Evolutionary conservation across 306 rosid species (phyloP), one percentile per base, ranked within the genome.

Genomic region (Quercus suber): DNA sequence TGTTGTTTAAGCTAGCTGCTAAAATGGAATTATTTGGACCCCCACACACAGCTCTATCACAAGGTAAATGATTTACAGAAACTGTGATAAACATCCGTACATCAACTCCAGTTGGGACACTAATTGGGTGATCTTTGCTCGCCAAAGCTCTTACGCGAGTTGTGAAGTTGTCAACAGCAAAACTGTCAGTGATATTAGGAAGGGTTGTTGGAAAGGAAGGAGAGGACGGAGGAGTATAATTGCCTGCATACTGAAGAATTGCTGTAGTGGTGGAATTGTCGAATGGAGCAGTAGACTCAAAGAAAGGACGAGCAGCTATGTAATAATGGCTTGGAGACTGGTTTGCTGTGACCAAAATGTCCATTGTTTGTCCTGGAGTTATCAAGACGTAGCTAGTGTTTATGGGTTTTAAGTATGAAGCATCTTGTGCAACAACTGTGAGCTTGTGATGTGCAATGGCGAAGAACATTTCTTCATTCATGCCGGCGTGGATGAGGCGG

Each of bases 1-100:
- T 73, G 81, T 88, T 90, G 82, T 81, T 88, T 80, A 90, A 53
- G 73, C 86, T 84, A 3, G 92, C 57, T 20, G 90, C 74, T 0
- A 88, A 52, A 64, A 84, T 76, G 5, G 82, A 79, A 30, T 81
- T 84, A 70, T 75, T 73, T 23, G 87, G 86, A 27, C 88, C 94
- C 2, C 4, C 73, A 57, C 94, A 88, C 0, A 79, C 51, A 21
- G 55, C 60, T 31, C 63, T 73, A 6, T 55, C 71, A 79, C 92
- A 88, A 3, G 68, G 68, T 12, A 84, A 12, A 4, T 81, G 58
- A 67, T 87, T 71, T 3, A 88, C n/a, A 9, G 92, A 84, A 59
- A 88, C 9, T 0, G 92, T 71, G 4, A 60, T 35, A 18, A 58
- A 56, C 1, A 86, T 76, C 6, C 33, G 79, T 30, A 81, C 75